phyloP scores from a whole-genome alignment of 345 rosid species.

The Durio zibethinus region DNA sequence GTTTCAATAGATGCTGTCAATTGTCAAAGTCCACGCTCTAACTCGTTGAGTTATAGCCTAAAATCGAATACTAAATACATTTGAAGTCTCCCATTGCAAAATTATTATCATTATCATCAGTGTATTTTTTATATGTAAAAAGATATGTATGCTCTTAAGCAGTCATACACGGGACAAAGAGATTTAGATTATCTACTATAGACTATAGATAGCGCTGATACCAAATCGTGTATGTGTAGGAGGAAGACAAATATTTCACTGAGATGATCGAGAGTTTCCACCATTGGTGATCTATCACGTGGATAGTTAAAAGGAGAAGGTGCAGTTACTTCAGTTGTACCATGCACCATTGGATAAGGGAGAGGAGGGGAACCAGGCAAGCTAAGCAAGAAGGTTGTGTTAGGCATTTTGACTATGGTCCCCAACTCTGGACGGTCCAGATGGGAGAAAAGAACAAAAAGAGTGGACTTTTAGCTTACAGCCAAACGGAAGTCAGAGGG shows the following conservation, averaged over 20 bases:
- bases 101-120: too few species aligned
- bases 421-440: slow-evolving; percentile 26
- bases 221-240: neutral
- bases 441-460: slow-evolving; percentile 27
- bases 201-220: neutral
- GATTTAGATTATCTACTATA: neutral
- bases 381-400: neutral
- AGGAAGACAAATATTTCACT: neutral
- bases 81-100: too few species aligned
- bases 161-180: neutral
- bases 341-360: neutral
- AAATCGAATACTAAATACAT: neutral
- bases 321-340: neutral
- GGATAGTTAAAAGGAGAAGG: neutral
- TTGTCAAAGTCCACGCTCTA: neutral
- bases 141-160: neutral
- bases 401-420: neutral
- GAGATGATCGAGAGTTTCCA: neutral
- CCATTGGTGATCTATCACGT: neutral
- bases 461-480: slow-evolving; percentile 48
- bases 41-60: neutral
- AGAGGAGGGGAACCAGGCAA: neutral
- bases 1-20: too few species aligned
- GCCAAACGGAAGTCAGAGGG: slow-evolving; percentile 37
- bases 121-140: too few species aligned